phyloP scores from a whole-genome alignment of 768 basidiomycete genomes.

The Pleurotus cornucopiae region DNA sequence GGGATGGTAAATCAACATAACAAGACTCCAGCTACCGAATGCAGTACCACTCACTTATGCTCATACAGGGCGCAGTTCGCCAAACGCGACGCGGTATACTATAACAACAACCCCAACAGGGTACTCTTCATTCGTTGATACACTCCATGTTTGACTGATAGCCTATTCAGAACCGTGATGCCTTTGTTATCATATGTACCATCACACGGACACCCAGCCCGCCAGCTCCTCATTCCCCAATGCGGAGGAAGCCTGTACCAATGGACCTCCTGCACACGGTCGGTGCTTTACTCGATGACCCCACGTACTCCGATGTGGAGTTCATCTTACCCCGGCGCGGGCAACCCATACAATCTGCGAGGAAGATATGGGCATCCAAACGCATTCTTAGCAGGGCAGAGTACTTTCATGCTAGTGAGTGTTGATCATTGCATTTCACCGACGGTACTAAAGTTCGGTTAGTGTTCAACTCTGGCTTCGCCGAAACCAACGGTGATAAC shows the following conservation, averaged over 20 bases:
- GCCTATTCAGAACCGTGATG: slow-evolving; percentile 53
- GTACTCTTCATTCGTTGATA: background rate
- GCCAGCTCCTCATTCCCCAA: slow-evolving; percentile 37
- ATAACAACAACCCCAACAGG: slow-evolving; percentile 26
- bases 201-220: slow-evolving; percentile 65
- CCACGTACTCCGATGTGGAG: slow-evolving; percentile 80
- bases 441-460: background rate
- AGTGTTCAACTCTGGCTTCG: slow-evolving; percentile 77
- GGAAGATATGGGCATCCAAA: slow-evolving; percentile 64
- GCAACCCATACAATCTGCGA: slow-evolving; percentile 30
- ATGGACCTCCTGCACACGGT: slow-evolving; percentile 64
- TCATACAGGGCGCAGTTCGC: slow-evolving; percentile 73
- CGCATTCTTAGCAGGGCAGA: slow-evolving; percentile 66
- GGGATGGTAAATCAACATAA: slow-evolving; percentile 60
- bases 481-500: slow-evolving; percentile 42
- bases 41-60: too few relatives aligned
- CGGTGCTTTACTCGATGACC: slow-evolving; percentile 75
- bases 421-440: background rate
- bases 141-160: slow-evolving; percentile 15
- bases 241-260: slow-evolving; percentile 55
- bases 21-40: background rate
- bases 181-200: slow-evolving; percentile 72
- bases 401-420: slow-evolving; percentile 71
- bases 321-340: slow-evolving; percentile 59
- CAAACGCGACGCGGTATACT: slow-evolving; percentile 67